phyloP scores from a whole-genome alignment of 2,329 filamentous ascomycete species.

The Pezizomycotina sp. region DNA sequence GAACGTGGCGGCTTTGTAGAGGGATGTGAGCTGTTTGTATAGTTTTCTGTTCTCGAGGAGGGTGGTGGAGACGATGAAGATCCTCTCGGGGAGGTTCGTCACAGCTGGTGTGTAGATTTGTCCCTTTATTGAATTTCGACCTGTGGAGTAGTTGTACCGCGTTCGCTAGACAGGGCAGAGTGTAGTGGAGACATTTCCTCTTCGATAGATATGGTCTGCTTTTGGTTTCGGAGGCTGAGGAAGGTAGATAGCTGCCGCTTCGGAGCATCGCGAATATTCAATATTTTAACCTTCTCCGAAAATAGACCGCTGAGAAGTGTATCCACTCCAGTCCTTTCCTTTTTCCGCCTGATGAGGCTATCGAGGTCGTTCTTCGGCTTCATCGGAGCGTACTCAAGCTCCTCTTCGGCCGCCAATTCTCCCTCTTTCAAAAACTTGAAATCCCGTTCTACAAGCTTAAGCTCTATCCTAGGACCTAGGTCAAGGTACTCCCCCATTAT shows the following conservation, averaged over 20 bases:
- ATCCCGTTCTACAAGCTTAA: slow-evolving; percentile 1
- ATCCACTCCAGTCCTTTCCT: not conserved
- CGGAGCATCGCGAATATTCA: too few species aligned
- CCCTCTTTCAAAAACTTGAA: slow-evolving; percentile 3
- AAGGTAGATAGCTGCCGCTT: slow-evolving; percentile 7
- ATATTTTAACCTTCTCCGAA: not conserved
- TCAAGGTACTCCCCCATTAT: slow-evolving; percentile 3
- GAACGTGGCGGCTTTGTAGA: slow-evolving; percentile 10
- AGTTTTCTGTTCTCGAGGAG: slow-evolving; percentile 7
- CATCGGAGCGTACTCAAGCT: slow-evolving; percentile 10
- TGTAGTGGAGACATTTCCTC: not conserved
- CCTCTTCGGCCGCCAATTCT: not conserved
- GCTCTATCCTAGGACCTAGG: not conserved
- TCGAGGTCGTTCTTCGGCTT: slow-evolving; percentile 16
- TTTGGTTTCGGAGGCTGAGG: slow-evolving; percentile 8
- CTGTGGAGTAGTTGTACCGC: too few species aligned
- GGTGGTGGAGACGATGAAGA: slow-evolving; percentile 9
- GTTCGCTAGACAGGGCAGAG: too few species aligned
- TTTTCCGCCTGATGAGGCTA: slow-evolving; percentile 8
- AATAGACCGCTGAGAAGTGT: not conserved
- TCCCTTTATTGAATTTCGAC: too few species aligned
- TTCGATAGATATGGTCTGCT: not conserved
- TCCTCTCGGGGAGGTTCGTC: slow-evolving; percentile 4
- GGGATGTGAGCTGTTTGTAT: slow-evolving; percentile 6
- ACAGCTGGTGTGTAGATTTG: too few species aligned